Evolutionary conservation across 177 flowering plant genomes (phyloP), one percentile per base, ranked within the genome.

Genomic region (Vitis hybrid): DNA sequence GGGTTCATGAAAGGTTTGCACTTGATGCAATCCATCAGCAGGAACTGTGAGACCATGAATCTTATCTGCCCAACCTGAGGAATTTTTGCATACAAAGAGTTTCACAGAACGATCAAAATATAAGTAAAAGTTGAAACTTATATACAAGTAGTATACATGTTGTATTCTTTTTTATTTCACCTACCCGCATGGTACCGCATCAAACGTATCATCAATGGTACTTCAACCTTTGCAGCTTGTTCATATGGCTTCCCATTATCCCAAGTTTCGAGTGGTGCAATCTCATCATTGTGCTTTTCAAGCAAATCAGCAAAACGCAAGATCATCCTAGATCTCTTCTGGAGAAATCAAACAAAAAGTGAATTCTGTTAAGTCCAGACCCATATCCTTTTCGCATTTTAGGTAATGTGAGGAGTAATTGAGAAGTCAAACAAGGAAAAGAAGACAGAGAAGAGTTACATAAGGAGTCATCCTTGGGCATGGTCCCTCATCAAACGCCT

Each of bases 401-500:
- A 27, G 27, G 27, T 27, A 27, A 27, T 27, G 27, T 0, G 27
- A 27, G 27, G 27, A 2, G 27, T 27, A 2, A 27, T 27, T 27
- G 3, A 9, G 27, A 21, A 7, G 10, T 57, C 6, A 57, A 63
- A 15, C 1, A 32, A 20, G 50, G 54, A 27, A 54, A 27, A 53
- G 54, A 58, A 4, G 56, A 27, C 3, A 27, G 61, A n/a, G 46
- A 65, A 27, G 62, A 11, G 6, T 70, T 81, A 91, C 97, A 84
- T 88, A 91, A 63, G 94, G 84, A 13, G 87, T 73, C 94, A 91
- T 90, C 71, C 32, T 87, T 0, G 97, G 91, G 92, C 97, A 91
- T n/a, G 93, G 93, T 64, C 97, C 97, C 65, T 87, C 84, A 72
- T 91, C 97, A 72, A 91, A 91, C 14, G 97, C 97, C 76, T 81